These are phyloP conservation scores for Xylariaceae sp. DNA, from an alignment of 2,329 filamentous ascomycete genomes.

Conservation along the genomic window DNA sequence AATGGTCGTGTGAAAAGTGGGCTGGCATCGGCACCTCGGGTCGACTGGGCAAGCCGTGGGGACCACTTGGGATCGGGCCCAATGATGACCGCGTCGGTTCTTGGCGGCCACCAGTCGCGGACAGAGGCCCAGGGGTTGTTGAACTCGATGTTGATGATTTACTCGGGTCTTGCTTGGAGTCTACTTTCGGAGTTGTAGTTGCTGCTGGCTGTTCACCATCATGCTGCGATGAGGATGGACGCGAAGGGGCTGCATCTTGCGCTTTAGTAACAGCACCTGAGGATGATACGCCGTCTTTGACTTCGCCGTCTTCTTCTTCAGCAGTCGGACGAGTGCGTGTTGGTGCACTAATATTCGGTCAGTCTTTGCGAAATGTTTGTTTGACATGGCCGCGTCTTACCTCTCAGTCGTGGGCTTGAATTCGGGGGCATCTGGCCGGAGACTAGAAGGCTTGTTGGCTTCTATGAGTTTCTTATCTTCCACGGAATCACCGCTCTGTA, in stretches of 20 bases:
- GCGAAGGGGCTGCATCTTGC: constrained; percentile 19
- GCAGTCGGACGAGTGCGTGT: constrained; percentile 34
- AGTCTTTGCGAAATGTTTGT: constrained; percentile 12
- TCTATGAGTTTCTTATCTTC: constrained; percentile 41
- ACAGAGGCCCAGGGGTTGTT: constrained; percentile 14
- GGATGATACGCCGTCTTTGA: constrained; percentile 54
- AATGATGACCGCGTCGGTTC: constrained; percentile 33
- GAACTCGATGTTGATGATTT: constrained; percentile 27
- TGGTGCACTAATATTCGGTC: constrained; percentile 15
- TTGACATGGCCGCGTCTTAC: constrained; percentile 24
- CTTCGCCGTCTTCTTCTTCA: constrained; percentile 71
- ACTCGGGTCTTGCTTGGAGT: constrained; percentile 20
- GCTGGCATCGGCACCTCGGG: constrained; percentile 57
- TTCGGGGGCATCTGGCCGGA: constrained; percentile 59
- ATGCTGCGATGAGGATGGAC: constrained; percentile 18
- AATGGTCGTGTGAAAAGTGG: constrained; percentile 46
- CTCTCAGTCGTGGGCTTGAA: constrained; percentile 56
- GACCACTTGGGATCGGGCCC: constrained; percentile 21
- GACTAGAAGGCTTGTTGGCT: constrained; percentile 36
- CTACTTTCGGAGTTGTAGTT: constrained; percentile 21
- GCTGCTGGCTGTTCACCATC: constrained; percentile 14
- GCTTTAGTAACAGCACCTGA: constrained; percentile 8
- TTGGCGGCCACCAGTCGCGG: constrained; percentile 24
- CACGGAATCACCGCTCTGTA: constrained; percentile 40
- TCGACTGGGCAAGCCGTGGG: constrained; percentile 52